phyloP scores from a whole-genome alignment of 257 asterid species.

The Solanum chilense region DNA sequence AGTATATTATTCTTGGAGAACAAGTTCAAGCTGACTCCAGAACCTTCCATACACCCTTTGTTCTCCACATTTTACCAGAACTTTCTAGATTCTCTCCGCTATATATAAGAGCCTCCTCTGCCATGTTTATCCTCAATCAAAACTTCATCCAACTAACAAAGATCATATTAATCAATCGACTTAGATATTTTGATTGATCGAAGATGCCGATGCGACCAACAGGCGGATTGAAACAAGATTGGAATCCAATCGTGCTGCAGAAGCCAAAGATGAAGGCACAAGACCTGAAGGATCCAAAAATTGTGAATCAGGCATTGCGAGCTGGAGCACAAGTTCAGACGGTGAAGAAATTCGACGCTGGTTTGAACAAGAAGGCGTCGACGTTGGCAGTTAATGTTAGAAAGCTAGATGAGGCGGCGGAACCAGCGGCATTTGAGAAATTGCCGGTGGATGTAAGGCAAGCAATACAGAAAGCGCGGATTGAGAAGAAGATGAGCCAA shows the following conservation, averaged over 20 bases:
- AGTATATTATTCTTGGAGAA: neutral
- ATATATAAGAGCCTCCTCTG: neutral
- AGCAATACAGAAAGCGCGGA: slow-evolving; percentile 36
- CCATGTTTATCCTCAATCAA: neutral
- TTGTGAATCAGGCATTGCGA: slow-evolving; percentile 30
- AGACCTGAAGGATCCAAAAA: slow-evolving; percentile 23
- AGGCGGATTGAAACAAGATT: slow-evolving; percentile 21
- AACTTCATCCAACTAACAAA: neutral
- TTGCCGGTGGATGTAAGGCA: slow-evolving; percentile 27
- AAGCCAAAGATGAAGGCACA: slow-evolving; percentile 15
- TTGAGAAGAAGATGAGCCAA: slow-evolving; percentile 36
- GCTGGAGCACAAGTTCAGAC: slow-evolving; percentile 29
- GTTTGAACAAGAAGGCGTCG: slow-evolving; percentile 17
- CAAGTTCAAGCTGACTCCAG: neutral
- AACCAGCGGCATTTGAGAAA: slow-evolving; percentile 27
- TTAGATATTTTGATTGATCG: neutral
- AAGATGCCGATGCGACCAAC: slow-evolving; percentile 23
- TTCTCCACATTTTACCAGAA: neutral
- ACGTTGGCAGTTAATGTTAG: slow-evolving; percentile 9
- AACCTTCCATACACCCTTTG: neutral
- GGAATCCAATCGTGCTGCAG: slow-evolving; percentile 39
- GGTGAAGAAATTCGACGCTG: slow-evolving; percentile 26
- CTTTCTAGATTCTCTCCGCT: slow-evolving; percentile 10
- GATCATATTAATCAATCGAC: neutral
- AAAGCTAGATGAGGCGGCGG: slow-evolving; percentile 39